These are phyloP conservation scores for Nelumbo lutea DNA, from an alignment of 164 flowering plant species.

Conservation along the genomic window DNA sequence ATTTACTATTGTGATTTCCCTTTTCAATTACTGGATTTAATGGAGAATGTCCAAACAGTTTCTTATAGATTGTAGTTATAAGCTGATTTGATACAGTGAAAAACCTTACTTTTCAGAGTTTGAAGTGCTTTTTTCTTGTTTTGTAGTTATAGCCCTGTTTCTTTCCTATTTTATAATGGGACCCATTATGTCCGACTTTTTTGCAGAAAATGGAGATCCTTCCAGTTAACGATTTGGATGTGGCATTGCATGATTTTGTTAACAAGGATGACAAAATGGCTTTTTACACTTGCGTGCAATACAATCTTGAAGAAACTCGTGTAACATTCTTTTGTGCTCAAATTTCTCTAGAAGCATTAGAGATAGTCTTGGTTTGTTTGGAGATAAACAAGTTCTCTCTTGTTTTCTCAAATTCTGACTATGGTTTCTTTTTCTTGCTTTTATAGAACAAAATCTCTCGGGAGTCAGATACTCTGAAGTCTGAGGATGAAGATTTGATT, in stretches of 20 bases:
- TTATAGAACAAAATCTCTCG: slow-evolving; percentile 64
- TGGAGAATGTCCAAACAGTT: background rate
- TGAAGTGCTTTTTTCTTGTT: no score
- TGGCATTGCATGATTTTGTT: slow-evolving; percentile 89
- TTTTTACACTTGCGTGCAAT: slow-evolving; percentile 68
- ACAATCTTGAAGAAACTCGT: slow-evolving; percentile 91
- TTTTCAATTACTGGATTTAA: background rate
- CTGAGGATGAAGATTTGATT: slow-evolving; percentile 80
- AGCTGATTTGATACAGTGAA: no score
- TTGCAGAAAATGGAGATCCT: slow-evolving; percentile 98
- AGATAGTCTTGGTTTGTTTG: background rate
- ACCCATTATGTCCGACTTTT: slow-evolving; percentile 1
- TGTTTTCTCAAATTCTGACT: background rate
- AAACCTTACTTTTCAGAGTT: no score
- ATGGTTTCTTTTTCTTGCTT: slow-evolving; percentile 1
- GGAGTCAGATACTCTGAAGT: slow-evolving; percentile 56
- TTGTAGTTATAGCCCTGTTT: background rate
- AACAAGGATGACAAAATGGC: slow-evolving; percentile 97
- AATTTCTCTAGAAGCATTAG: background rate
- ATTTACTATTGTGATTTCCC: background rate
- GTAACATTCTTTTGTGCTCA: slow-evolving; percentile 34
- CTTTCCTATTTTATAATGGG: background rate
- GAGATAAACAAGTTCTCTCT: background rate
- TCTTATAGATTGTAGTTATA: no score
- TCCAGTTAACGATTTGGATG: slow-evolving; percentile 91